Base-by-base conservation (phyloP, 176 grass and related monocot genomes). In the Aegilops tauschii region DNA sequence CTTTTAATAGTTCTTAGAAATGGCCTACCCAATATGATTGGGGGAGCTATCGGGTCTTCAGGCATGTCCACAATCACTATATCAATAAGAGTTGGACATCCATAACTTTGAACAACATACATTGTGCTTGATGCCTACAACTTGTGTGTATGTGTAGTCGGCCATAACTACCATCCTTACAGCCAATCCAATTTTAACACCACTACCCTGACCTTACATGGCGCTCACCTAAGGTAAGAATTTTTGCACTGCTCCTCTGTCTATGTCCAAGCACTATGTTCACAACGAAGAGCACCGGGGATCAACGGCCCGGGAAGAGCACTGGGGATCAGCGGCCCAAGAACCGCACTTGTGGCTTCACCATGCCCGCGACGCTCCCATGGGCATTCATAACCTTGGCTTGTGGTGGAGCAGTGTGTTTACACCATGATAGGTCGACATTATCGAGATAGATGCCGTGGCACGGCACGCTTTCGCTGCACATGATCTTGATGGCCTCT, bases 391-490 rank as follows among this genome's bases (percentile, higher is more conserved):
- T 32, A 80, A 67, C 47, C 20, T 47, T 29, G 11, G 85, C 84
- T 6, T n/a, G 62, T 32, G 86, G 10, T 31, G 65, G 70, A 10
- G 45, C 45, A 25, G 25, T 72, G 54, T 58, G 84, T 3, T 72
- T 77, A 50, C 1, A 61, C 82, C 85, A 90, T 0, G 44, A 21
- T 47, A 95, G 47, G 58, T 78, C 67, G 20, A 95, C 36, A 23
- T 97, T 52, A 0, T 80, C 61, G 9, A 97, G 85, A 36, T 73
- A 64, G 37, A 97, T 85, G 17, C 12, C 91, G 44, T 0, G 28
- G 42, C 95, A 95, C 0, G 75, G 87, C 14, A 87, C 79, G 31
- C 65, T 66, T 30, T 85, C 10, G 86, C 93, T 93, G 89, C 93
- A 93, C 5, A 84, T 4, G 4, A 97, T 1, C 44, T 80, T 88